These are phyloP conservation scores for Leccinum ochraceum DNA, from an alignment of 768 basidiomycete species.

Conservation along the genomic window DNA sequence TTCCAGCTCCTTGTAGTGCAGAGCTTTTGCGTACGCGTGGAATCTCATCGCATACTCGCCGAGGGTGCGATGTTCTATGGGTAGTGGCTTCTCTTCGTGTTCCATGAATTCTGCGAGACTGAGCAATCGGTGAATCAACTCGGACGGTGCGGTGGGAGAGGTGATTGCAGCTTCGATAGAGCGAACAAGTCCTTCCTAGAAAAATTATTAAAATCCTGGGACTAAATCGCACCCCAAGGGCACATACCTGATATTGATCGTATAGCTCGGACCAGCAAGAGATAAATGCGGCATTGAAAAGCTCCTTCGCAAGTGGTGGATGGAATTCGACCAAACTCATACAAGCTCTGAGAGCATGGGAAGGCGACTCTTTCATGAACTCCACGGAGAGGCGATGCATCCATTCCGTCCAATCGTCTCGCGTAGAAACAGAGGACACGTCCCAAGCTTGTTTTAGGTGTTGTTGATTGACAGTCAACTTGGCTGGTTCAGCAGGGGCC, in stretches of 20 bases:
- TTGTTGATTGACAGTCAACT: constrained; percentile 94
- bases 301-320: constrained; percentile 85
- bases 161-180: constrained; percentile 86
- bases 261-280: constrained; percentile 97
- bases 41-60: constrained; percentile 93
- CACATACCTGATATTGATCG: constrained; percentile 87
- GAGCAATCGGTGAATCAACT: constrained; percentile 87
- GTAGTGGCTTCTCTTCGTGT: constrained; percentile 94
- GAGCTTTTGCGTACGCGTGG: constrained; percentile 94
- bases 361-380: constrained; percentile 97
- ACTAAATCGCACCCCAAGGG: background rate
- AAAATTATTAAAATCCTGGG: constrained; percentile 8
- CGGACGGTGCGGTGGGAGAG: constrained; percentile 74
- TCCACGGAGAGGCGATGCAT: constrained; percentile 90
- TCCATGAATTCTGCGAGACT: constrained; percentile 99
- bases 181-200: constrained; percentile 90
- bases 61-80: constrained; percentile 89
- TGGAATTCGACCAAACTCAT: constrained; percentile 93
- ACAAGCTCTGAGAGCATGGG: constrained; percentile 96
- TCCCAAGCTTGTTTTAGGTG: constrained; percentile 98
- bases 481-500: constrained; percentile 83
- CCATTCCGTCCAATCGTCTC: constrained; percentile 95
- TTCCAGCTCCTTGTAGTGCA: constrained; percentile 98
- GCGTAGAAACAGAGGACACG: constrained; percentile 67
- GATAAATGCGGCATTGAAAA: constrained; percentile 98